Percentiles rank a stretch among this genome's conserved stretches.
Conservation (phyloP, 2,329 filamentous ascomycete genomes). For the Ambrosiella beaveri region DNA sequence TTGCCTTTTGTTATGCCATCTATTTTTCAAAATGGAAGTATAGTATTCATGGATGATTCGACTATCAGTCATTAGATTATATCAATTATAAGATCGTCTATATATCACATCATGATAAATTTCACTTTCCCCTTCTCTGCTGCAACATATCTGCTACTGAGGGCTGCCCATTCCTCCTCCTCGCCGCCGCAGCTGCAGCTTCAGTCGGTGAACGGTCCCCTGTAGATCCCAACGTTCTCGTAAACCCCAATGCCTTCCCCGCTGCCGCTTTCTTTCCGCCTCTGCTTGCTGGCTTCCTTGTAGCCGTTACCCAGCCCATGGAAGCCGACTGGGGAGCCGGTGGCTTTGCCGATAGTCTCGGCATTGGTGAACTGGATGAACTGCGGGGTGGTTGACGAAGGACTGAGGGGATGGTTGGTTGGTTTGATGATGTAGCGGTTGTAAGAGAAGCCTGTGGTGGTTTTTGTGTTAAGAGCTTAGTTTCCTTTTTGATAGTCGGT, state of each 20-base stretch:
- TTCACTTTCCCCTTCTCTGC: neutral
- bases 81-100: neutral
- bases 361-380: neutral
- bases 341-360: neutral
- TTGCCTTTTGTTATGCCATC: no score
- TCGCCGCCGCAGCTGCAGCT: neutral
- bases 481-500: neutral
- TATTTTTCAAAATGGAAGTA: no score
- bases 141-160: constrained; percentile 13
- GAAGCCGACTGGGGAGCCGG: neutral
- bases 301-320: neutral
- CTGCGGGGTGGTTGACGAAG: neutral
- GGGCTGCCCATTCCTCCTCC: constrained; percentile 4
- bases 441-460: neutral
- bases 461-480: neutral
- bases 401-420: neutral
- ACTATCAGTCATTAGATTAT: neutral
- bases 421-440: neutral
- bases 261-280: neutral
- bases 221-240: constrained; percentile 5
- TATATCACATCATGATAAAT: neutral
- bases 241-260: constrained; percentile 1
- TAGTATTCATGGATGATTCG: no score
- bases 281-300: neutral
- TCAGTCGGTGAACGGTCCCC: neutral